Evolutionary conservation across 495 filamentous ascomycete genomes (phyloP).

Genomic region (Opeltia flavorubescens): DNA sequence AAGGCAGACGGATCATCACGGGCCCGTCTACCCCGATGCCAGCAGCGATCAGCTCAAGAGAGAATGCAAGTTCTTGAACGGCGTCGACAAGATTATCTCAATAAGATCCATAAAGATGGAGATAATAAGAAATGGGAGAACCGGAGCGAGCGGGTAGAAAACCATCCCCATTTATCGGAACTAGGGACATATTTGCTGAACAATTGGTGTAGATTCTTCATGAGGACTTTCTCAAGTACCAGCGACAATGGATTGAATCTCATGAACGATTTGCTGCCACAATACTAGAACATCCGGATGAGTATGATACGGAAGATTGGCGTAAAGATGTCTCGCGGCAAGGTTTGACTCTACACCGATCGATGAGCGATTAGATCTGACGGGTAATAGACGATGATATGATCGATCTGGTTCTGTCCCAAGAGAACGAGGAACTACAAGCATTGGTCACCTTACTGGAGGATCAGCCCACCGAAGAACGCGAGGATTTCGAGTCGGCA

Average conservation of each 20-base stretch:
- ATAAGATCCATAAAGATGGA: constrained; percentile 56
- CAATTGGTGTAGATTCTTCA: constrained; percentile 27
- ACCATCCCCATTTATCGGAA: not conserved
- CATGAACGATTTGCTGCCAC: constrained; percentile 21
- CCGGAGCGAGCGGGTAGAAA: constrained; percentile 75
- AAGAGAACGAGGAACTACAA: constrained; percentile 45
- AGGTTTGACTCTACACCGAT: not conserved
- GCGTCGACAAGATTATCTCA: constrained; percentile 53
- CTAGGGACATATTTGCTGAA: not conserved
- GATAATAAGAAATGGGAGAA: constrained; percentile 55
- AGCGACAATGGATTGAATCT: constrained; percentile 21
- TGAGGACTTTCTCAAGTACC: constrained; percentile 29
- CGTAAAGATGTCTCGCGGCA: not conserved
- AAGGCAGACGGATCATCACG: too few relatives aligned
- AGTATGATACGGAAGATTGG: constrained; percentile 26
- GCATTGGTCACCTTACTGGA: constrained; percentile 35
- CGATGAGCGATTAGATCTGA: not conserved
- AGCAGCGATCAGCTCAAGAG: constrained; percentile 8
- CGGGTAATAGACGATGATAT: constrained; percentile 17
- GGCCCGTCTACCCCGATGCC: too few relatives aligned
- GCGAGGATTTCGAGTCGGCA: not conserved
- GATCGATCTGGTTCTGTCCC: constrained; percentile 30
- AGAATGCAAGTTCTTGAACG: constrained; percentile 17
- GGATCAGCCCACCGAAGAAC: constrained; percentile 7
- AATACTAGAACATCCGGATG: constrained; percentile 9